Conservation (phyloP, 2,329 filamentous ascomycete species). For the Lecanicillium sp. region DNA sequence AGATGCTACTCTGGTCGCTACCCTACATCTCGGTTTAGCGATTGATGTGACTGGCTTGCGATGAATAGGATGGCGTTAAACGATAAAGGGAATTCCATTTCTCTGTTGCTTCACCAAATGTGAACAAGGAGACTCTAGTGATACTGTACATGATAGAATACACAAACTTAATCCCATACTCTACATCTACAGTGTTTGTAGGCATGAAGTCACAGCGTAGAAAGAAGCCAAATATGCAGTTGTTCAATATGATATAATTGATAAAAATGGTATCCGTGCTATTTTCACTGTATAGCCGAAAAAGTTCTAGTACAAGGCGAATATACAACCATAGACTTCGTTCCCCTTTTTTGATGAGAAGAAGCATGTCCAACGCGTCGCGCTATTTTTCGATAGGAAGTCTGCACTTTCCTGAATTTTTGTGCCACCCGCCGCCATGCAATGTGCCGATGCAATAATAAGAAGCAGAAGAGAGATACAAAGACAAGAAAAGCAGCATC, state of each 20-base stretch:
- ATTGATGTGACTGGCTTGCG: too few species aligned
- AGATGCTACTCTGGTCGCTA: too few species aligned
- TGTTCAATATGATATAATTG: too few species aligned
- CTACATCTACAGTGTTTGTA: too few species aligned
- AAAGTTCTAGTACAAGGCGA: constrained; percentile 7
- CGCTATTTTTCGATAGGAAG: constrained; percentile 1
- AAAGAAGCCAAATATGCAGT: too few species aligned
- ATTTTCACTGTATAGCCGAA: neutral
- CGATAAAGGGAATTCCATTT: too few species aligned
- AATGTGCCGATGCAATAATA: neutral
- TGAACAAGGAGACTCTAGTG: neutral
- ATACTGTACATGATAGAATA: neutral
- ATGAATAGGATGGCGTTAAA: too few species aligned
- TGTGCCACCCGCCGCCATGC: constrained; percentile 3
- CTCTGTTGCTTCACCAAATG: too few species aligned
- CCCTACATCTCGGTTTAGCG: too few species aligned
- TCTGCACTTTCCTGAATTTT: neutral
- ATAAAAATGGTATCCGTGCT: neutral
- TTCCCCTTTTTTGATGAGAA: neutral
- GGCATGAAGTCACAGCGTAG: too few species aligned
- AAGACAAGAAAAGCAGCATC: constrained; percentile 20
- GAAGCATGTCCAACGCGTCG: constrained; percentile 3
- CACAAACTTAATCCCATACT: neutral
- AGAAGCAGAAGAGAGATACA: neutral
- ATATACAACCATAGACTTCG: constrained; percentile 5